Evolutionary conservation across 164 flowering plant genomes (phyloP).

Genomic region (Chimonanthus salicifolius): DNA sequence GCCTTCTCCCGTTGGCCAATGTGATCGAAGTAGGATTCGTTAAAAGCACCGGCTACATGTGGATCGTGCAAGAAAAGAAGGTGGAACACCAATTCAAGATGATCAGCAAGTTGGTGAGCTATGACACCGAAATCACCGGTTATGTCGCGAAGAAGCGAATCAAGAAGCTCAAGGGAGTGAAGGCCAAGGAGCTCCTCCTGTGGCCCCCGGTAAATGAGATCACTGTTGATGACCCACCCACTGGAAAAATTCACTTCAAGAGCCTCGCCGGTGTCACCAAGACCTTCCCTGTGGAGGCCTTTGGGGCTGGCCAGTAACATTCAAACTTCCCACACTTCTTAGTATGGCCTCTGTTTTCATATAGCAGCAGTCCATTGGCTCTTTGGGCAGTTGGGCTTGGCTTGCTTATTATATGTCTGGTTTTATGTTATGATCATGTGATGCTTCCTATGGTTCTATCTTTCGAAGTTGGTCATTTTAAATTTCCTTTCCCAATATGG

Average conservation of each 20-base stretch:
- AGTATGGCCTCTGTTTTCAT: neutral
- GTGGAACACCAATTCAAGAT: constrained; percentile 31
- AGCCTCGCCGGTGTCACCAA: constrained; percentile 28
- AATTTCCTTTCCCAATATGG: neutral
- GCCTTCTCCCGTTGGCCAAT: constrained; percentile 27
- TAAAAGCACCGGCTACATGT: constrained; percentile 29
- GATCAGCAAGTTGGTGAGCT: constrained; percentile 27
- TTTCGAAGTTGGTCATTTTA: neutral
- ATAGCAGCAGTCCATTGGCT: neutral
- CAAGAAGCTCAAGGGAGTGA: constrained; percentile 34
- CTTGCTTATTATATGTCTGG: neutral
- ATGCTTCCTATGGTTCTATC: neutral
- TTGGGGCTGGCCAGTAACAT: constrained; percentile 11
- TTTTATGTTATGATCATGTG: neutral
- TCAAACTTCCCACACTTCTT: neutral
- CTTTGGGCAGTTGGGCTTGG: neutral
- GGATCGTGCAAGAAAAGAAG: constrained; percentile 32
- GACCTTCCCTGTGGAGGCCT: constrained; percentile 23
- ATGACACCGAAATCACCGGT: constrained; percentile 21
- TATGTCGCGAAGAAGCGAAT: constrained; percentile 19
- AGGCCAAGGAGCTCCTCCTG: constrained; percentile 34
- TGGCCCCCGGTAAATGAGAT: constrained; percentile 34
- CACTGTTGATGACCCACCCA: constrained; percentile 20
- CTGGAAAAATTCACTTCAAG: constrained; percentile 32
- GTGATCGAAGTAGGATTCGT: constrained; percentile 27